phyloP scores from a whole-genome alignment of 1,284 basidiomycete genomes.

The Sparassis latifolia region DNA sequence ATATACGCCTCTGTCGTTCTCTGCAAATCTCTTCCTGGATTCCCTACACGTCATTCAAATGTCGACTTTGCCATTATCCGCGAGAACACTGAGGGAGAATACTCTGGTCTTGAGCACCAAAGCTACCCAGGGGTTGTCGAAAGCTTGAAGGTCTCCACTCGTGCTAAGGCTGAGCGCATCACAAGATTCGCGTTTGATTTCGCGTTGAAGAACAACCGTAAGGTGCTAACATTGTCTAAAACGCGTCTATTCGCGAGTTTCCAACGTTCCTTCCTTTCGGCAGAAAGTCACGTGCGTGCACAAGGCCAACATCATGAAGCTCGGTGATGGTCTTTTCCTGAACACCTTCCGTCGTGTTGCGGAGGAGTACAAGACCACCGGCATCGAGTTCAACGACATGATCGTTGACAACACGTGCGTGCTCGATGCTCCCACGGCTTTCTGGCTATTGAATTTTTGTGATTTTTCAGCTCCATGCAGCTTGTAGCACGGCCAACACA shows the following conservation, averaged over 20 bases:
- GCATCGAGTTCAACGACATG: conserved; percentile 96
- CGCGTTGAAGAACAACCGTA: conserved; percentile 97
- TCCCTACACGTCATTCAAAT: conserved; percentile 92
- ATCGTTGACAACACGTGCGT: conserved; percentile 96
- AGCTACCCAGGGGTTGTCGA: conserved; percentile 99
- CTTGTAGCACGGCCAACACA: conserved; percentile 92
- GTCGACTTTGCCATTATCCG: conserved; percentile 99
- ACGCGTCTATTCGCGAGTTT: not conserved
- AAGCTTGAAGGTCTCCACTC: conserved; percentile 95
- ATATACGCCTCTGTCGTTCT: conserved; percentile 98
- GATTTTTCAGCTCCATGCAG: conserved; percentile 83
- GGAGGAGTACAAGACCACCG: conserved; percentile 91
- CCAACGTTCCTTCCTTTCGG: not conserved
- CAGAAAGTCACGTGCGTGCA: conserved; percentile 99
- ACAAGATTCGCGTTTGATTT: conserved; percentile 98
- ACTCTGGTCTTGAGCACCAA: conserved; percentile 98
- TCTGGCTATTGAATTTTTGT: conserved; percentile 3
- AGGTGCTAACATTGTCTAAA: conserved; percentile 42
- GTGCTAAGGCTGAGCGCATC: conserved; percentile 95
- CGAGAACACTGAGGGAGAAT: conserved; percentile 99
- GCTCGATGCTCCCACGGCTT: not conserved
- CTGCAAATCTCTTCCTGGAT: conserved; percentile 97
- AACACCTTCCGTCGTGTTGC: conserved; percentile 97
- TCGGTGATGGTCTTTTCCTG: conserved; percentile 98
- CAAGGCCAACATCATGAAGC: conserved; percentile 99